phyloP scores from a whole-genome alignment of 257 asterid genomes.

The Primulina tabacum region DNA sequence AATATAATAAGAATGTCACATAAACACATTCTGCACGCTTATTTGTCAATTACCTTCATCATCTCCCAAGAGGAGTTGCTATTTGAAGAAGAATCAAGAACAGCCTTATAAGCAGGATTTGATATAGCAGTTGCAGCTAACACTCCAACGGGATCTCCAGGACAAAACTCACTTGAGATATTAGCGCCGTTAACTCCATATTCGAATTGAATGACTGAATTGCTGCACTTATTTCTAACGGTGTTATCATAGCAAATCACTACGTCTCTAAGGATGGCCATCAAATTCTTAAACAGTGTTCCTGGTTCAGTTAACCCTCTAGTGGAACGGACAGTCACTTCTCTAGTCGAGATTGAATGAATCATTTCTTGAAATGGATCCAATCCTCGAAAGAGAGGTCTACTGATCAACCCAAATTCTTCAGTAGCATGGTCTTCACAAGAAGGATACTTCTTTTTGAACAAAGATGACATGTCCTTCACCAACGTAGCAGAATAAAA shows the following conservation, averaged over 20 bases:
- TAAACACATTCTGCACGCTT: conserved; percentile 17
- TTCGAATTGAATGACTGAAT: conserved; percentile 78
- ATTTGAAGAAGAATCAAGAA: conserved; percentile 93
- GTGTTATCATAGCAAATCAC: conserved; percentile 87
- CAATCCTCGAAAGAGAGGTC: conserved; percentile 81
- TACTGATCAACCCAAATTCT: conserved; percentile 72
- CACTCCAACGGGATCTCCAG: conserved; percentile 99
- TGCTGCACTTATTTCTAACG: conserved; percentile 79
- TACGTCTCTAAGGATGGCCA: conserved; percentile 96
- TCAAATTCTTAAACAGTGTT: conserved; percentile 79
- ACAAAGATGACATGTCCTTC: conserved; percentile 60
- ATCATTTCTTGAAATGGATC: conserved; percentile 92
- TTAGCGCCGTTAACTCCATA: conserved; percentile 64
- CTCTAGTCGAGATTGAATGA: conserved; percentile 91
- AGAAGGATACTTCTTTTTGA: conserved; percentile 64
- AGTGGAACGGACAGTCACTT: conserved; percentile 89
- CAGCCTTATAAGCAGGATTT: conserved; percentile 99
- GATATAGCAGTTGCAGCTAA: conserved; percentile 99
- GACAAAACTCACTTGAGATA: conserved; percentile 66
- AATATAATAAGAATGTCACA: conserved; percentile 11
- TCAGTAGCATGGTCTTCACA: conserved; percentile 54
- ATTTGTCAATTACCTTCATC: conserved; percentile 71
- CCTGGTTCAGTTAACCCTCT: conserved; percentile 97
- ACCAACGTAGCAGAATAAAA: conserved; percentile 70
- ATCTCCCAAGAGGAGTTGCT: conserved; percentile 98